phyloP scores from a whole-genome alignment of 2,329 filamentous ascomycete genomes.

The Pleurostoma richardsiae region DNA sequence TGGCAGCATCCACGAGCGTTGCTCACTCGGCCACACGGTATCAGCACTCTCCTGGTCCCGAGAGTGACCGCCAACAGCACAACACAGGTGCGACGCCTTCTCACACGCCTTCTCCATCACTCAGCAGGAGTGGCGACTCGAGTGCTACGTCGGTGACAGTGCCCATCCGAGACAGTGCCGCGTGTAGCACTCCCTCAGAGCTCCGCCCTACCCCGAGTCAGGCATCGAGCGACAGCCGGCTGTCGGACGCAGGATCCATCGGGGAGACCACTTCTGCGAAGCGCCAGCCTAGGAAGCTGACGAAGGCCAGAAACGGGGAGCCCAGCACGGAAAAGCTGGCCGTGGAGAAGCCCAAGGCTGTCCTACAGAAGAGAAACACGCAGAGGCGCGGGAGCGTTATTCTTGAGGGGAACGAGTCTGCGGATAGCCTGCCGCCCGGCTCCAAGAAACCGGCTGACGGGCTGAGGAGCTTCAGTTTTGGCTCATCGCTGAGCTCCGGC shows the following conservation, averaged over 20 bases:
- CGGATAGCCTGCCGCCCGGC: neutral
- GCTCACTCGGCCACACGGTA: conserved; percentile 16
- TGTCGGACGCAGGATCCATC: conserved; percentile 20
- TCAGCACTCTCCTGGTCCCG: conserved; percentile 11
- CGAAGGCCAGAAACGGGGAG: conserved; percentile 8
- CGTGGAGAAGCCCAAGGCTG: conserved; percentile 7
- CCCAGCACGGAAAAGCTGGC: conserved; percentile 1
- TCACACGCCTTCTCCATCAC: too few relatives aligned
- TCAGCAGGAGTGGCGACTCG: too few relatives aligned
- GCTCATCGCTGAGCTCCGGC: conserved; percentile 5
- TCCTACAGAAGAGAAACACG: conserved; percentile 13
- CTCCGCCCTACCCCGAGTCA: conserved; percentile 16
- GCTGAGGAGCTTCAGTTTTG: conserved; percentile 5
- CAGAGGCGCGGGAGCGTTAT: conserved; percentile 19
- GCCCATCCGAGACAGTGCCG: conserved; percentile 15
- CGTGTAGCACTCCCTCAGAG: conserved; percentile 13
- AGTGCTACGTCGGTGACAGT: conserved; percentile 6
- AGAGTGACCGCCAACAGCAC: neutral
- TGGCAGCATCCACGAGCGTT: too few relatives aligned
- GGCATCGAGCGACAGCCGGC: conserved; percentile 26
- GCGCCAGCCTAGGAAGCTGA: conserved; percentile 10
- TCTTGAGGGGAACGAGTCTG: neutral
- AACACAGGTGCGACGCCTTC: conserved; percentile 5
- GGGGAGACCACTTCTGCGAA: conserved; percentile 9
- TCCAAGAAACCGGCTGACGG: neutral